Percentiles rank a stretch among this genome's conserved stretches.
These are phyloP conservation scores for Colletotrichum coccodes DNA, from an alignment of 2,329 filamentous ascomycete genomes.

Conservation along the genomic window DNA sequence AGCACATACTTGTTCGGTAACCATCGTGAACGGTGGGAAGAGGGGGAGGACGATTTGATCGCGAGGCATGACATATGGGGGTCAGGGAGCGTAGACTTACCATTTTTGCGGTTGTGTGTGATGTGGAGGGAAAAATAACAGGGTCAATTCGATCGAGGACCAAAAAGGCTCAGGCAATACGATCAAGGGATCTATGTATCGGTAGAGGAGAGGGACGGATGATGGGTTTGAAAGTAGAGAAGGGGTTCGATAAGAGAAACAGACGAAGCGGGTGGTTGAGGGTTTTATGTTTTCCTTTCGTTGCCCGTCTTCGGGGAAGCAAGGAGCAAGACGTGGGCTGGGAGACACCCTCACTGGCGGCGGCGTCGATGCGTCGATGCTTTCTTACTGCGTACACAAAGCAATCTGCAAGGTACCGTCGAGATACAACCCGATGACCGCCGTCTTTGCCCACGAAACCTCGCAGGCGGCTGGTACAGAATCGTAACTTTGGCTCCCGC, in stretches of 20 bases:
- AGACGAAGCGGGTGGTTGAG: slow-evolving; percentile 31
- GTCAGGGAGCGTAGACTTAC: slow-evolving; percentile 31
- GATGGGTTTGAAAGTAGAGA: slow-evolving; percentile 4
- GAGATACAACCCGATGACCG: slow-evolving; percentile 21
- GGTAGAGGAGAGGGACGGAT: slow-evolving; percentile 1
- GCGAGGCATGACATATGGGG: not conserved
- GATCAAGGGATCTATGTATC: slow-evolving; percentile 17
- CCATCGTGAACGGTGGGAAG: not conserved
- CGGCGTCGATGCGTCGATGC: slow-evolving; percentile 14
- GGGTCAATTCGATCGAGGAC: not conserved
- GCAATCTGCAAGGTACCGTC: slow-evolving; percentile 26
- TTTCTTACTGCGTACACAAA: not conserved
- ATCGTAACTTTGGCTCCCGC: slow-evolving; percentile 17
- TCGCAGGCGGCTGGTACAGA: slow-evolving; percentile 20
- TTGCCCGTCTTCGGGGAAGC: not conserved
- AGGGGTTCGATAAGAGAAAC: slow-evolving; percentile 4
- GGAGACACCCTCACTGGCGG: slow-evolving; percentile 9
- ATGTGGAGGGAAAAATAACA: slow-evolving; percentile 7
- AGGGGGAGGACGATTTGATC: not conserved
- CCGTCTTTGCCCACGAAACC: not conserved
- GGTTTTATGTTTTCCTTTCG: slow-evolving; percentile 36
- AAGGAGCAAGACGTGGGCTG: slow-evolving; percentile 15
- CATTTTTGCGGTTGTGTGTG: slow-evolving; percentile 35
- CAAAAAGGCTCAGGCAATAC: not conserved
- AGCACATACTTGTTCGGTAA: slow-evolving; percentile 9